Percentiles rank a stretch among this genome's conserved stretches.
phyloP scores from a whole-genome alignment of 1,284 basidiomycete species.

The Trametes pubescens region DNA sequence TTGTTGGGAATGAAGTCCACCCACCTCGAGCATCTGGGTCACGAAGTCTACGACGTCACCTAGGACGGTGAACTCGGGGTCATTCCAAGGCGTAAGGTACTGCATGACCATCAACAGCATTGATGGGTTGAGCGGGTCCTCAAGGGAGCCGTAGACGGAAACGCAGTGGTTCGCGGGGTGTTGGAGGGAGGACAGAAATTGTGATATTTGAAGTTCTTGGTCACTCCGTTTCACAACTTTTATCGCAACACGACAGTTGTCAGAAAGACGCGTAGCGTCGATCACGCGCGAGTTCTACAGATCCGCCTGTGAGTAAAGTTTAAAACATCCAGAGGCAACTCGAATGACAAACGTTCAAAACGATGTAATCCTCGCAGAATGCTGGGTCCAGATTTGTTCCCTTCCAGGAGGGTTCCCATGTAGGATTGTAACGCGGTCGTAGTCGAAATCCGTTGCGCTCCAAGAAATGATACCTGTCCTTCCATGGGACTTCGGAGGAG shows the following conservation, averaged over 20 bases:
- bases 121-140: slow-evolving; percentile 25
- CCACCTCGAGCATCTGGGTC: slow-evolving; percentile 39
- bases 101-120: slow-evolving; percentile 38
- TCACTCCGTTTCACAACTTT: slow-evolving; percentile 24
- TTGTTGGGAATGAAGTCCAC: slow-evolving; percentile 15
- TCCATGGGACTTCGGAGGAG: slow-evolving; percentile 4
- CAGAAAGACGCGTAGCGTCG: slow-evolving; percentile 35
- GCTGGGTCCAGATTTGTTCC: slow-evolving; percentile 11
- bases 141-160: slow-evolving; percentile 29
- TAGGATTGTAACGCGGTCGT: slow-evolving; percentile 7
- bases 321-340: neutral
- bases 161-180: slow-evolving; percentile 32
- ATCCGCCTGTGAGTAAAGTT: neutral
- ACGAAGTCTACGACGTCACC: slow-evolving; percentile 42
- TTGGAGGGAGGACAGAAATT: slow-evolving; percentile 11
- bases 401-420: slow-evolving; percentile 14
- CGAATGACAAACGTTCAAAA: neutral
- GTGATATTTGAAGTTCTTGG: slow-evolving; percentile 25
- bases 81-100: slow-evolving; percentile 35
- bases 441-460: neutral
- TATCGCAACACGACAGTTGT: slow-evolving; percentile 33
- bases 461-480: slow-evolving; percentile 1
- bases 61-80: slow-evolving; percentile 33
- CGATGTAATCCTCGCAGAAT: slow-evolving; percentile 15
- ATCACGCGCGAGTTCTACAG: slow-evolving; percentile 24